Evolutionary conservation across 1,284 basidiomycete species (phyloP), one percentile per base, ranked within the genome.

Genomic region (Tylopilus sp.): DNA sequence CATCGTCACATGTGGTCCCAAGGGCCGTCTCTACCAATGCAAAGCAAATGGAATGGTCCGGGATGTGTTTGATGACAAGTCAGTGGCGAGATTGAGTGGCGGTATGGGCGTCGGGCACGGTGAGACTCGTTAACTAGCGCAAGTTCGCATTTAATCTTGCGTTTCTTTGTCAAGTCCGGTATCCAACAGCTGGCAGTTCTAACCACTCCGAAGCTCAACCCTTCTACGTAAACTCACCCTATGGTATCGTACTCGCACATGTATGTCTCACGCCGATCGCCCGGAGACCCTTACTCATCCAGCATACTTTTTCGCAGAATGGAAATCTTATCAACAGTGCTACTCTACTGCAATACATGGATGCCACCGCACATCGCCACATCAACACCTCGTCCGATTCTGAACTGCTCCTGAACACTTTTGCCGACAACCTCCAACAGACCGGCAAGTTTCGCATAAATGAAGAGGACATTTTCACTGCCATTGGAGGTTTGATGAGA

Each of bases 21-120:
- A 93, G 64, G 97, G 97, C 40, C 85, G 95, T 40, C 92, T 99
- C 70, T 96, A 90, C 71, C 97, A 99, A 70, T 94, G 91, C 78
- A 99, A 99, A 73, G 92, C 94, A n/a, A 99, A 99, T 68, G 97
- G 97, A 37, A 99, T 99, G 97, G 96, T 99, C 61, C 82, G 96
- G 50, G 97, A 99, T 68, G 90, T 99, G 54, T 96, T 99, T 70
- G 94, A 97, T 69, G 76, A 81, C 43, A 79, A 79, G 62, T 80
- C 89, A 19, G 74, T 98, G 48, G 78, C 82, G 39, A 85, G 82
- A 55, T 73, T 99, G 55, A 78, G 87, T 57, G 97, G 97, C 19
- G 86, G 86, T 53, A 99, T 99, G 97, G 97, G 97, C 53, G 84
- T 99, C 51, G 97, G 97, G 1, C 97, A 99, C 70, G 95, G 94